Conservation (phyloP, 2,329 filamentous ascomycete genomes). For the Penicillium olsonii region DNA sequence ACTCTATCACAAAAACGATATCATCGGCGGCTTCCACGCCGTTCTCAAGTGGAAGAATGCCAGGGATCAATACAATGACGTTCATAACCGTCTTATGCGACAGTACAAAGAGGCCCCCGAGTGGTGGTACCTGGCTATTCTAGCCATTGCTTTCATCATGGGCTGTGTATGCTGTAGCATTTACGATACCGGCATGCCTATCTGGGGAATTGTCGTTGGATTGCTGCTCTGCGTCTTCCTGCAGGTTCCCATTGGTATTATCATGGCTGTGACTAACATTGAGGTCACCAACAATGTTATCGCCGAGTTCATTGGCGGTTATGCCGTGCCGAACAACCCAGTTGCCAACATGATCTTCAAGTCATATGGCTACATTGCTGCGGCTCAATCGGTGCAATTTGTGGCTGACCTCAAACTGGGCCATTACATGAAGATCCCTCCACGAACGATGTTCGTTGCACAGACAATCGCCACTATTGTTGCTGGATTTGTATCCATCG, state of each 20-base stretch:
- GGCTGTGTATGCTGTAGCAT: slow-evolving; percentile 52
- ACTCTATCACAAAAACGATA: slow-evolving; percentile 57
- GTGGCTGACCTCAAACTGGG: slow-evolving; percentile 32
- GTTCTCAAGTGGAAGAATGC: slow-evolving; percentile 41
- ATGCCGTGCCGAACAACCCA: slow-evolving; percentile 53
- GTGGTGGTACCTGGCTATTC: slow-evolving; percentile 55
- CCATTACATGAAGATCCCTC: slow-evolving; percentile 21
- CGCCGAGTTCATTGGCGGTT: slow-evolving; percentile 57
- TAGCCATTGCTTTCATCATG: slow-evolving; percentile 50
- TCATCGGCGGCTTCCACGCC: slow-evolving; percentile 52
- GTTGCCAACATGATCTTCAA: slow-evolving; percentile 60
- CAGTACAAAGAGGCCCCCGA: slow-evolving; percentile 53
- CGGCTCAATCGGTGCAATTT: slow-evolving; percentile 55
- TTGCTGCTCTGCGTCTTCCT: slow-evolving; percentile 54
- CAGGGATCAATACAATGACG: slow-evolving; percentile 38
- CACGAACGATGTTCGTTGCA: slow-evolving; percentile 14
- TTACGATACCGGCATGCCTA: slow-evolving; percentile 49
- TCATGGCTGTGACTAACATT: slow-evolving; percentile 49
- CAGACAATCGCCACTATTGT: slow-evolving; percentile 29
- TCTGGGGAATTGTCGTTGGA: slow-evolving; percentile 55
- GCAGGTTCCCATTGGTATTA: slow-evolving; percentile 41
- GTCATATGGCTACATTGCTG: slow-evolving; percentile 50
- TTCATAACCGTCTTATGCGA: slow-evolving; percentile 54
- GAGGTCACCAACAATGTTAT: slow-evolving; percentile 58
- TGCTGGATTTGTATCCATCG: slow-evolving; percentile 54